phyloP scores from a whole-genome alignment of 2,329 filamentous ascomycete species.

The Hypoxylon sp. region DNA sequence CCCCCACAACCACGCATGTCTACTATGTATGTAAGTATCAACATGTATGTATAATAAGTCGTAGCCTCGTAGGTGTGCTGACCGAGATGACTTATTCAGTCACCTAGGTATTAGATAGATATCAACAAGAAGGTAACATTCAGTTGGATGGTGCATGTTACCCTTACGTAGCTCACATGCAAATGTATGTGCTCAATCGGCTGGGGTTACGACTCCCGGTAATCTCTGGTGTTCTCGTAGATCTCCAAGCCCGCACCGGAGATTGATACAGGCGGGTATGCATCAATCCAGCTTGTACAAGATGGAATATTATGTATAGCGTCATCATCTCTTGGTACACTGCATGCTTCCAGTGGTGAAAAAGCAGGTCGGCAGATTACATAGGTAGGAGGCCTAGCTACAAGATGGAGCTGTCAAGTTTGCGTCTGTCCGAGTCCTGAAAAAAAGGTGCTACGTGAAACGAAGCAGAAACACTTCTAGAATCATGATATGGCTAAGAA shows the following conservation, averaged over 20 bases:
- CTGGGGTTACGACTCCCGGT: slow-evolving; percentile 19
- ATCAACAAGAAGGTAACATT: slow-evolving; percentile 9
- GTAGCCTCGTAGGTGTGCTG: no score
- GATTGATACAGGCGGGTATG: slow-evolving; percentile 29
- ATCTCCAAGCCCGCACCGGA: slow-evolving; percentile 25
- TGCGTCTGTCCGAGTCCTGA: slow-evolving; percentile 13
- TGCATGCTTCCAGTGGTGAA: slow-evolving; percentile 2
- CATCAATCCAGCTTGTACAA: slow-evolving; percentile 21
- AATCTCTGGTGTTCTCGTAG: slow-evolving; percentile 22
- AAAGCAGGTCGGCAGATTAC: slow-evolving; percentile 23
- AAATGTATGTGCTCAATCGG: no score
- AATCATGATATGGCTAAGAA: slow-evolving; percentile 30
- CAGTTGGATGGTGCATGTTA: slow-evolving; percentile 1
- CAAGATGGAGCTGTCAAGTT: slow-evolving; percentile 24
- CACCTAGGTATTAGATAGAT: neutral
- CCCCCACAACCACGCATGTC: no score
- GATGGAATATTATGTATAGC: slow-evolving; percentile 22
- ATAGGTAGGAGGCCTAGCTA: no score
- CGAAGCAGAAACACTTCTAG: slow-evolving; percentile 33
- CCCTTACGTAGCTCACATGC: no score
- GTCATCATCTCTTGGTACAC: slow-evolving; percentile 16
- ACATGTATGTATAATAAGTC: no score
- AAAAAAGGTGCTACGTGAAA: slow-evolving; percentile 29
- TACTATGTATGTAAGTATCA: slow-evolving; percentile 4
- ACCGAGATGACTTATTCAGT: neutral